Base-by-base conservation (phyloP, 345 rosid species). In the Arabidopsis suecica region DNA sequence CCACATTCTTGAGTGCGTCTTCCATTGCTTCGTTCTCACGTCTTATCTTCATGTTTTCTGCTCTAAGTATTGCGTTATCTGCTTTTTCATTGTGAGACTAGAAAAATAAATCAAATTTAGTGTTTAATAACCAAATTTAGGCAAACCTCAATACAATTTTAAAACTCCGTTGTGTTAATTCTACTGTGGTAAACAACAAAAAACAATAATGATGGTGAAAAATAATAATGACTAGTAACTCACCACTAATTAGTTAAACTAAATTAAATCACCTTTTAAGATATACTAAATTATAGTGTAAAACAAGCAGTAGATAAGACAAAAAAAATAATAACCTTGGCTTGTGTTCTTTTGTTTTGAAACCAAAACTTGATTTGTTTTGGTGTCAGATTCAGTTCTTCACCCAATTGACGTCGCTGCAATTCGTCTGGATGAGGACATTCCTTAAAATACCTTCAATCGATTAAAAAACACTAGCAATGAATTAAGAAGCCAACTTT, bases 311-410 rank as follows among this genome's bases (percentile, higher is more conserved):
- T 57, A 57, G 2, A 28, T 9, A 6, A 1, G 6, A 63, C 6
- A 18, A 9, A 32, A 23, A 23, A 53, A 5, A 0, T 12, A 13
- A 33, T 64, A 47, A 88, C 98, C 88, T 90, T 93, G 2, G 70
- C 49, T 62, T 90, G 96, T 16, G 95, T 88, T 64, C 95, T 84
- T 79, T 84, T 93, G 81, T 90, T 90, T 59, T 88, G 95, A 70
- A 93, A 93, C 98, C 98, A 93, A 65, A 90, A 90, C 33, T 86
- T 93, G 74, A 93, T 83, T 75, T 90, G 98, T 63, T 71, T 82
- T 13, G 85, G 80, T 20, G 49, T 83, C 0, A 93, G 81, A 5
- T 88, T 83, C 45, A 93, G 66, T 30, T 93, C 91, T 56, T 42
- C 77, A 41, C 93, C 72, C 47, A 93, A 33, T 9, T 76, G 81